A percentile compares a stretch with the other conserved stretches of the same genome.
phyloP scores from a whole-genome alignment of 2,329 filamentous ascomycete species.

The Macroventuria anomochaeta region DNA sequence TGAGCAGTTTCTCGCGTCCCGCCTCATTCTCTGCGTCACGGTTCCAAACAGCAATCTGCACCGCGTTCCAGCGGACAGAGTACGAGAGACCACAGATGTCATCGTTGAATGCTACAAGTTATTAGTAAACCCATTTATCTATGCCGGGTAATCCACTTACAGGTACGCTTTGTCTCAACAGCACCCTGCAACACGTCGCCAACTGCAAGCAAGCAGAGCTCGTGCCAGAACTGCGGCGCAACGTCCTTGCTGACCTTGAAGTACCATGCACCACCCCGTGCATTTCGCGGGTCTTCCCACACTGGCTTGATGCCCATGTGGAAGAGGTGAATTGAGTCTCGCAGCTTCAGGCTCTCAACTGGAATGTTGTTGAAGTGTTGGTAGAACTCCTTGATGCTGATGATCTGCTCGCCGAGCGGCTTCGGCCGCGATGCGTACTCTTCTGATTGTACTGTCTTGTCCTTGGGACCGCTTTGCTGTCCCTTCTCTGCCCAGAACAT shows the following conservation, averaged over 20 bases:
- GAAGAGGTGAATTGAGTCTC: conserved; percentile 75
- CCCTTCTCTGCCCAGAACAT: conserved; percentile 60
- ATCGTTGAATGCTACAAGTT: conserved; percentile 65
- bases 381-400: conserved; percentile 58
- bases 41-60: conserved; percentile 92
- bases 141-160: conserved; percentile 54
- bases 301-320: conserved; percentile 82
- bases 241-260: conserved; percentile 83
- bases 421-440: conserved; percentile 56
- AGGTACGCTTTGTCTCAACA: conserved; percentile 64
- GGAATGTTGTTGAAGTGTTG: conserved; percentile 72
- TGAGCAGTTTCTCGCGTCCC: conserved; percentile 76
- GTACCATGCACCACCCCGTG: conserved; percentile 86
- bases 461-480: conserved; percentile 35
- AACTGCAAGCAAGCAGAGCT: conserved; percentile 80
- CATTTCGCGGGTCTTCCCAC: conserved; percentile 87
- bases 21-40: conserved; percentile 81
- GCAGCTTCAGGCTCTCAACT: conserved; percentile 73
- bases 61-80: conserved; percentile 85
- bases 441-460: conserved; percentile 32
- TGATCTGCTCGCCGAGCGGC: conserved; percentile 52
- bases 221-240: conserved; percentile 77
- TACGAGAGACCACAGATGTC: conserved; percentile 86
- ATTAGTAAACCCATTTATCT: neutral
- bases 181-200: conserved; percentile 80